Percentiles rank a stretch among this genome's conserved stretches.
Evolutionary conservation across 331 rosid genomes (phyloP).

Genomic region (Ulmus americana): DNA sequence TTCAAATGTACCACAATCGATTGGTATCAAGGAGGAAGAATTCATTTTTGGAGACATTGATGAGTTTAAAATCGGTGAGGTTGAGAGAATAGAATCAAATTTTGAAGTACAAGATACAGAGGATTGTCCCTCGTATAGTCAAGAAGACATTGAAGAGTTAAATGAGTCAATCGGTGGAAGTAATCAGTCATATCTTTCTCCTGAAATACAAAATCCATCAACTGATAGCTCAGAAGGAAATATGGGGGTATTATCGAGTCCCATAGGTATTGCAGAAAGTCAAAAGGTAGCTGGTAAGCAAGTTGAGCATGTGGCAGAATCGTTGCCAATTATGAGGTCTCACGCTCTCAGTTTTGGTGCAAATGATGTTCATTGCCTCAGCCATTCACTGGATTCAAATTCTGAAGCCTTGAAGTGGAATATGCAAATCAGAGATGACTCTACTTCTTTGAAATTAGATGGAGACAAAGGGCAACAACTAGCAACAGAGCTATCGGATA

Average conservation of each 20-base stretch:
- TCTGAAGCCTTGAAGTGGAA: slow-evolving; percentile 25
- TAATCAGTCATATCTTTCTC: slow-evolving; percentile 17
- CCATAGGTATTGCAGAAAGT: slow-evolving; percentile 41
- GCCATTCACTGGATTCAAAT: slow-evolving; percentile 52
- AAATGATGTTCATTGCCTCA: slow-evolving; percentile 23
- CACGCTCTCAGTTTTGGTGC: slow-evolving; percentile 18
- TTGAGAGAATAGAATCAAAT: slow-evolving; percentile 29
- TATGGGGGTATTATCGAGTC: slow-evolving; percentile 30
- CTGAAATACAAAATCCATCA: slow-evolving; percentile 22
- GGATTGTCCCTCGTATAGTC: slow-evolving; percentile 17
- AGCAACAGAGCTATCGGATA: slow-evolving; percentile 23
- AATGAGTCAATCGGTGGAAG: slow-evolving; percentile 16
- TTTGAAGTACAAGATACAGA: slow-evolving; percentile 34
- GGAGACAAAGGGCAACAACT: slow-evolving; percentile 30
- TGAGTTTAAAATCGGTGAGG: slow-evolving; percentile 25
- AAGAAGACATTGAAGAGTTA: slow-evolving; percentile 24
- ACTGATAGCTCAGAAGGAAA: slow-evolving; percentile 21
- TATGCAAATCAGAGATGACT: slow-evolving; percentile 30
- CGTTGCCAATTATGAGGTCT: slow-evolving; percentile 57
- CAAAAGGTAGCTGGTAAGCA: slow-evolving; percentile 28
- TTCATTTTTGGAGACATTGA: slow-evolving; percentile 60
- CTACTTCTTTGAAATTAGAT: slow-evolving; percentile 21
- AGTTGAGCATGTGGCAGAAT: slow-evolving; percentile 36
- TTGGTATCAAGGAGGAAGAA: slow-evolving; percentile 42
- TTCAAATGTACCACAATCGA: slow-evolving; percentile 22